Base-by-base conservation (phyloP, 768 basidiomycete species). In the Pseudohyphozyma bogoriensis region DNA sequence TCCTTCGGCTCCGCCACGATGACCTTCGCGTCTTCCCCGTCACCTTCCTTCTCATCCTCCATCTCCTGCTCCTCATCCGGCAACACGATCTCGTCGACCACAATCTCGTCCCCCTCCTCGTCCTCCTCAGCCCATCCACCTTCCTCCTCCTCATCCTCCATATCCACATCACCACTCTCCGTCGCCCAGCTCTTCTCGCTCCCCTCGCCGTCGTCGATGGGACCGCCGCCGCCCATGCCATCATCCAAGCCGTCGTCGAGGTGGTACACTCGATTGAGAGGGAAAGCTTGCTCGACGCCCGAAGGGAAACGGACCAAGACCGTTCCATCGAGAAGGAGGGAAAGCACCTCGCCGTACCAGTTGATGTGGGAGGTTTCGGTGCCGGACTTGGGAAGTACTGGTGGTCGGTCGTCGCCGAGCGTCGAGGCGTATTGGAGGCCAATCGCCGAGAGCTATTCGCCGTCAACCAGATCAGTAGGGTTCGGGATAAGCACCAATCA, bases 271-370 rank as follows among this genome's bases (percentile, higher is more conserved):
- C 84, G 80, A 56, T 83, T 78, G 54, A 91, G 70, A 4, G 84
- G 81, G 57, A 86, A 82, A 15, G 76, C 71, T 24, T 73, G 73
- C 2, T 75, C 72, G 16, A 74, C 71, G 51, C 77, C 77, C 66
- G 83, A 81, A 18, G 88, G 83, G 60, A 61, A 60, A 4, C 55
- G 56, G 9, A 55, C 12, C 51, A 62, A 9, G 22, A 29, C 73
- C 82, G 52, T 74, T 82, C 89, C 72, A 79, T 81, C 33, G 80
- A 71, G 56, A 10, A 71, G 64, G 2, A 74, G 65, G 36, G 68
- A 81, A 22, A 56, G 58, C n/a, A 95, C 89, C 76, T 93, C 88
- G 28, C 91, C 91, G 56, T 87, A 82, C 91, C 91, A 96, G 47
- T 78, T 75, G 28, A 88, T 70, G 29, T 39, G 20, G 2, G 56